Evolutionary conservation across 1,284 basidiomycete species (phyloP).

Genomic region (Boletus holoroseus): DNA sequence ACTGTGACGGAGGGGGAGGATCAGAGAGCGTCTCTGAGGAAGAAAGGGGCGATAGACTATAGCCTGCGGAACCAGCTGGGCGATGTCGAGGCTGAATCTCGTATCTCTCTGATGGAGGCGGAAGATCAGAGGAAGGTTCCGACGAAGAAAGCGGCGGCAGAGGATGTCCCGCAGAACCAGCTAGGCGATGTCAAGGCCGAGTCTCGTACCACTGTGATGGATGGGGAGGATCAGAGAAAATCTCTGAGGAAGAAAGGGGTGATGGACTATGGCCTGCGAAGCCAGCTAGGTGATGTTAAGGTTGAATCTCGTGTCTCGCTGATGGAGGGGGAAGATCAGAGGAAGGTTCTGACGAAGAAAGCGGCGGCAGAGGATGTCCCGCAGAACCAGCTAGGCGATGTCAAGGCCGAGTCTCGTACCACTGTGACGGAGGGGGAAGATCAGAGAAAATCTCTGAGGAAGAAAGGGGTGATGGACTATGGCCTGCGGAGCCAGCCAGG

Average conservation of each 20-base stretch:
- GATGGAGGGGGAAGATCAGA: not conserved
- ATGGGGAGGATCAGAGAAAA: not conserved
- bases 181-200: not conserved
- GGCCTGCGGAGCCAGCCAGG: not conserved
- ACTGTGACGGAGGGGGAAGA: too few species aligned
- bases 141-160: not conserved
- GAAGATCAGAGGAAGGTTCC: not conserved
- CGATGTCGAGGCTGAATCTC: not conserved
- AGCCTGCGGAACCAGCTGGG: not conserved
- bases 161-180: not conserved
- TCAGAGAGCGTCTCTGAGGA: not conserved
- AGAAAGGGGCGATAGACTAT: not conserved
- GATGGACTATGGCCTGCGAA: not conserved
- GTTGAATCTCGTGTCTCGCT: not conserved
- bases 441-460: not conserved
- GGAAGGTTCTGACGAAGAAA: not conserved
- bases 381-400: not conserved
- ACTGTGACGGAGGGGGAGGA: not conserved
- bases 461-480: not conserved
- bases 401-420: not conserved
- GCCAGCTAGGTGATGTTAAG: not conserved
- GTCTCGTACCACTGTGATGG: not conserved
- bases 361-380: not conserved
- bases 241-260: not conserved
- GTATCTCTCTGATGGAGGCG: too few species aligned